Evolutionary conservation across 352 stramenopile species (phyloP).

Genomic region (Phytophthora chlamydospora): DNA sequence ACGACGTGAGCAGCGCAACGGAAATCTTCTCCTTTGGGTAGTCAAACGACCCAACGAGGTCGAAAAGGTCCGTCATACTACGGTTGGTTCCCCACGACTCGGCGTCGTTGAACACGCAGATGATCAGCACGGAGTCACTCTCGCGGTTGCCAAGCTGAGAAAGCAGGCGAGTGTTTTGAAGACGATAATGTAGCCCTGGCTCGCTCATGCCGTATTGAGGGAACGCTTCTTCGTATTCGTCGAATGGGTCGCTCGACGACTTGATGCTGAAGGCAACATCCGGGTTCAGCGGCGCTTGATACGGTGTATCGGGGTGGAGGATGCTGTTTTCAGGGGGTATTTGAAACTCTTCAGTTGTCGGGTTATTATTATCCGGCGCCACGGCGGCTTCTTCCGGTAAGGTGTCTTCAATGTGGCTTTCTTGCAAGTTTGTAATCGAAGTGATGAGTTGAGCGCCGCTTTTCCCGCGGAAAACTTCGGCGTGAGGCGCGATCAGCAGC

Average conservation of each 20-base stretch:
- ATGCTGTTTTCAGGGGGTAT: conserved; percentile 13
- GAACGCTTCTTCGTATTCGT: conserved; percentile 23
- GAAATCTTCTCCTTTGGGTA: conserved; percentile 39
- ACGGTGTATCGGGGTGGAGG: conserved; percentile 21
- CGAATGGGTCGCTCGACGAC: neutral
- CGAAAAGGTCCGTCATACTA: conserved; percentile 34
- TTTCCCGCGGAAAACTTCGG: no score
- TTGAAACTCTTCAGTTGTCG: neutral
- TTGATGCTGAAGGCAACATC: conserved; percentile 11
- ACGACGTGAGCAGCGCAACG: conserved; percentile 46
- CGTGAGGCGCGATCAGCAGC: no score
- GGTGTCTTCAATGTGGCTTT: no score
- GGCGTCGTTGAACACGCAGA: conserved; percentile 37
- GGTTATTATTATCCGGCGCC: no score
- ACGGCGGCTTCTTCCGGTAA: no score
- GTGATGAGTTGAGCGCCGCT: no score
- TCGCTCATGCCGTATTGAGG: conserved; percentile 30
- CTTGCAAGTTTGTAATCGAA: no score
- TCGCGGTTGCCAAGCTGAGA: conserved; percentile 4
- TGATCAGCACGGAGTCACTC: conserved; percentile 31
- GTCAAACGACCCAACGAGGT: conserved; percentile 33
- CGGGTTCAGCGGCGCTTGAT: conserved; percentile 14
- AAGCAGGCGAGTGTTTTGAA: conserved; percentile 21
- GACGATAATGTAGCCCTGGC: conserved; percentile 21
- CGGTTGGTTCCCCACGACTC: conserved; percentile 42